Evolutionary conservation across 768 basidiomycete genomes (phyloP).

Genomic region (Chiua virens): DNA sequence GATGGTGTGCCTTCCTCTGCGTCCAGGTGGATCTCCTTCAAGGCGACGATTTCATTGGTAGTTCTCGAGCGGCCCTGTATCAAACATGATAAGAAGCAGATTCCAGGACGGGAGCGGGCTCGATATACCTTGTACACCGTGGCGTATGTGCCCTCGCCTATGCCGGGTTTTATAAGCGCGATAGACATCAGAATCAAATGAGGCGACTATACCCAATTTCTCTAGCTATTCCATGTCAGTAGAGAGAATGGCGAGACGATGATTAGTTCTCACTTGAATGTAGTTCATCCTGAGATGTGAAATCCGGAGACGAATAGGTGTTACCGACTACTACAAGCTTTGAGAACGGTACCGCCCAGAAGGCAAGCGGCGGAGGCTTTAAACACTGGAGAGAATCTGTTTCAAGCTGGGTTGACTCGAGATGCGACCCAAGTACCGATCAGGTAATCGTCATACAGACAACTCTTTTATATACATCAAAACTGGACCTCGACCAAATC

Average conservation of each 20-base stretch:
- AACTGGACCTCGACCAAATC: background rate
- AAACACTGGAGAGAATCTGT: background rate
- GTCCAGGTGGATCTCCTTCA: conserved; percentile 99
- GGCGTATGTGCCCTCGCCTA: conserved; percentile 92
- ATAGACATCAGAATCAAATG: background rate
- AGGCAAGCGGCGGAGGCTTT: conserved; percentile 1
- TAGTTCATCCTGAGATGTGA: conserved; percentile 46
- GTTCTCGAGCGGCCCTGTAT: conserved; percentile 87
- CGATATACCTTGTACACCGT: conserved; percentile 89
- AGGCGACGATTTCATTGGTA: conserved; percentile 97
- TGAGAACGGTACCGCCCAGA: conserved; percentile 2
- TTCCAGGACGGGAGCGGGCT: background rate
- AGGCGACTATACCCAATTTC: conserved; percentile 62
- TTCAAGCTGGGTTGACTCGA: too few relatives aligned
- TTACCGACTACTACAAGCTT: conserved; percentile 1
- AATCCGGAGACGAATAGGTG: background rate
- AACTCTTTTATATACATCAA: too few relatives aligned
- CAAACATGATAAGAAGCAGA: conserved; percentile 1
- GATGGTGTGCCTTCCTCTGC: conserved; percentile 99
- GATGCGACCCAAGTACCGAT: conserved; percentile 12
- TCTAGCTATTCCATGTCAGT: conserved; percentile 59
- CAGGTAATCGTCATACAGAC: conserved; percentile 5
- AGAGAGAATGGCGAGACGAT: background rate
- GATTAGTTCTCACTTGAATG: conserved; percentile 45
- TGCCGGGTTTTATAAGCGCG: conserved; percentile 4